A percentile compares a stretch with the other conserved stretches of the same genome.
Evolutionary conservation across 2,329 filamentous ascomycete species (phyloP).

Genomic region (Tolypocladium cylindrosporum): DNA sequence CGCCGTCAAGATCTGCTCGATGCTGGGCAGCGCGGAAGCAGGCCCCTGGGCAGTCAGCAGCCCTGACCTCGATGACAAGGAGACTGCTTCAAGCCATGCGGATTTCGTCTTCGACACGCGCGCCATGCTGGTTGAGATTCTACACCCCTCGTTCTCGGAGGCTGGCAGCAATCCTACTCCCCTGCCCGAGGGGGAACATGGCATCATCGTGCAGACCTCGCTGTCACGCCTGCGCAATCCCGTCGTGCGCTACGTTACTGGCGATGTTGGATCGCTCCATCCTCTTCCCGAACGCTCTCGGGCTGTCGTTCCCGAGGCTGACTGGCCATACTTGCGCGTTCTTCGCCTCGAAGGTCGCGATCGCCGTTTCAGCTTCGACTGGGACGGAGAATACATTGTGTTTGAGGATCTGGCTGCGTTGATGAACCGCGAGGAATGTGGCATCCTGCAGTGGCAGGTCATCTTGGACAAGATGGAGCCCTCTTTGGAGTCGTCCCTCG

Average conservation of each 20-base stretch:
- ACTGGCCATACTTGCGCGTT: slow-evolving; percentile 17
- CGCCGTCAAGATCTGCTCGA: slow-evolving; percentile 24
- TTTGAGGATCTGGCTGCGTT: slow-evolving; percentile 18
- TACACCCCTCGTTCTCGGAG: slow-evolving; percentile 13
- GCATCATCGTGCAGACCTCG: slow-evolving; percentile 30
- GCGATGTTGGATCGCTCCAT: slow-evolving; percentile 31
- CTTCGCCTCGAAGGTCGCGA: slow-evolving; percentile 31
- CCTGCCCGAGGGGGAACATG: slow-evolving; percentile 21
- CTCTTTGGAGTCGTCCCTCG: slow-evolving; percentile 11
- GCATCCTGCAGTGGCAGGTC: slow-evolving; percentile 32
- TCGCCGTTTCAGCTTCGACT: slow-evolving; percentile 30
- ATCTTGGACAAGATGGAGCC: slow-evolving; percentile 20
- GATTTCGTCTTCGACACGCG: slow-evolving; percentile 30
- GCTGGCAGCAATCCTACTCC: background rate
- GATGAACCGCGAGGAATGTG: slow-evolving; percentile 12
- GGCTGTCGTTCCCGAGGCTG: slow-evolving; percentile 7
- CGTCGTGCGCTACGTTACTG: slow-evolving; percentile 30
- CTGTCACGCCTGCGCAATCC: slow-evolving; percentile 31
- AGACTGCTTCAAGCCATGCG: slow-evolving; percentile 2
- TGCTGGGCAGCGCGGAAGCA: slow-evolving; percentile 31
- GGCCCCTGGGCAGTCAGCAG: slow-evolving; percentile 26
- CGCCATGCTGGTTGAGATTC: slow-evolving; percentile 24
- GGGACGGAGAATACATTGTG: slow-evolving; percentile 27
- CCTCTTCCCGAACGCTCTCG: slow-evolving; percentile 13
- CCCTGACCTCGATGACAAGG: slow-evolving; percentile 15